Evolutionary conservation across 2,329 filamentous ascomycete genomes (phyloP).

Genomic region (Magnaporthales sp.): DNA sequence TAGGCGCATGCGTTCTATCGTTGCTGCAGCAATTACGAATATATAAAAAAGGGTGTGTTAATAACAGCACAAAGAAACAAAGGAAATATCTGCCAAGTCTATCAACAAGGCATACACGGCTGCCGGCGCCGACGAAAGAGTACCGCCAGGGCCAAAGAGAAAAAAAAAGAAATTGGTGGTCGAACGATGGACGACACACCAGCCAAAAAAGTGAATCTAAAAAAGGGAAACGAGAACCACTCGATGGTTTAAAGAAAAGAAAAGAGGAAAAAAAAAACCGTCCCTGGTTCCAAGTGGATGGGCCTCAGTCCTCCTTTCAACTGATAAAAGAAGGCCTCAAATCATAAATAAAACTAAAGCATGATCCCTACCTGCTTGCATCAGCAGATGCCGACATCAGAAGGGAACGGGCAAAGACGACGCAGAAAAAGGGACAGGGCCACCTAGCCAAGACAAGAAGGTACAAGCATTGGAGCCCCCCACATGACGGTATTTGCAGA

Average conservation of each 20-base stretch:
- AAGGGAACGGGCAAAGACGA: background rate
- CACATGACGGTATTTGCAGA: background rate
- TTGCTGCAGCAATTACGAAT: background rate
- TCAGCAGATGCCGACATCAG: background rate
- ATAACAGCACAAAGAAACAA: background rate
- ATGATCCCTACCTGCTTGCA: background rate
- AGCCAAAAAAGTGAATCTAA: background rate
- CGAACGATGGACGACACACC: background rate
- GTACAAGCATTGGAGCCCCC: background rate
- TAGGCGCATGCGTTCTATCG: background rate
- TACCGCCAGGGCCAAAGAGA: background rate
- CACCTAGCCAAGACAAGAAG: background rate
- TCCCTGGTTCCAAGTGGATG: background rate
- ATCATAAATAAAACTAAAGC: background rate
- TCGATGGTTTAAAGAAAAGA: background rate
- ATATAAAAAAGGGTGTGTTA: background rate
- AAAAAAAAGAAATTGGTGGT: background rate
- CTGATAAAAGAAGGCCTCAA: background rate
- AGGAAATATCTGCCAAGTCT: background rate
- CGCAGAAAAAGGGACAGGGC: background rate
- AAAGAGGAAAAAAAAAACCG: too few species aligned
- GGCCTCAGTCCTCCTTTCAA: background rate
- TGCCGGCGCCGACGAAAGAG: background rate
- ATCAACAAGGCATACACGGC: background rate
- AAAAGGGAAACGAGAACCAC: background rate